Conservation (phyloP, 75 land plant species). For the Cupressus sempervirens region DNA sequence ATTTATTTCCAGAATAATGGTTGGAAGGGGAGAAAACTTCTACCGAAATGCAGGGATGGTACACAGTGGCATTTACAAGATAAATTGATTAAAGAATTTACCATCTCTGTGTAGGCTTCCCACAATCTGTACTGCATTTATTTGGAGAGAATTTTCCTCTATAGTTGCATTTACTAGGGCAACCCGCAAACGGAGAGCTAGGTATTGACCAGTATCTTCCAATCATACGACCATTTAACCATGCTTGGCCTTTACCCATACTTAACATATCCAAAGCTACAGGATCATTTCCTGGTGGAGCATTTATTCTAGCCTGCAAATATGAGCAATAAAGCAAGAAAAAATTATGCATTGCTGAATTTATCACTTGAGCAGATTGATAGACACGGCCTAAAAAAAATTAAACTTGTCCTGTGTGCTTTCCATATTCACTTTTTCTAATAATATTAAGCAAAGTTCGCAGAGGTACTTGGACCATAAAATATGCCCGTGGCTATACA, state of each 20-base stretch:
- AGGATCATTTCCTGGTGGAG: conserved; percentile 71
- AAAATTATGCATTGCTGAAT: background rate
- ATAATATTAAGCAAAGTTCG: background rate
- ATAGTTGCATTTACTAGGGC: conserved; percentile 52
- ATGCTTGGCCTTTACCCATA: conserved; percentile 95
- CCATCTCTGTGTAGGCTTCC: conserved; percentile 93
- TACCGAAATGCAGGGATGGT: background rate
- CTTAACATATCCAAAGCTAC: conserved; percentile 74
- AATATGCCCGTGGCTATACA: too few species aligned
- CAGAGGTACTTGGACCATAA: too few species aligned
- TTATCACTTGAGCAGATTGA: background rate
- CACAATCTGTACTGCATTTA: conserved; percentile 67
- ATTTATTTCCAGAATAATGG: background rate
- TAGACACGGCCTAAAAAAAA: background rate
- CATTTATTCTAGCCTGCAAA: conserved; percentile 60
- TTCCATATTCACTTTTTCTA: background rate
- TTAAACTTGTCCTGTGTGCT: background rate
- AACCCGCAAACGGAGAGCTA: conserved; percentile 33
- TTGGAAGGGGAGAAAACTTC: background rate
- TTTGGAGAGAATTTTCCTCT: conserved; percentile 56
- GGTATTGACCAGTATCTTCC: conserved; percentile 87
- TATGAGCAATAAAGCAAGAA: background rate
- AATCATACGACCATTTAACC: conserved; percentile 85
- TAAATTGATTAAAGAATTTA: conserved; percentile 19
- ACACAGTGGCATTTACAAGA: background rate